Evolutionary conservation across 78 protist genomes (phyloP).

Genomic region (Creolimax fragrantissima): DNA sequence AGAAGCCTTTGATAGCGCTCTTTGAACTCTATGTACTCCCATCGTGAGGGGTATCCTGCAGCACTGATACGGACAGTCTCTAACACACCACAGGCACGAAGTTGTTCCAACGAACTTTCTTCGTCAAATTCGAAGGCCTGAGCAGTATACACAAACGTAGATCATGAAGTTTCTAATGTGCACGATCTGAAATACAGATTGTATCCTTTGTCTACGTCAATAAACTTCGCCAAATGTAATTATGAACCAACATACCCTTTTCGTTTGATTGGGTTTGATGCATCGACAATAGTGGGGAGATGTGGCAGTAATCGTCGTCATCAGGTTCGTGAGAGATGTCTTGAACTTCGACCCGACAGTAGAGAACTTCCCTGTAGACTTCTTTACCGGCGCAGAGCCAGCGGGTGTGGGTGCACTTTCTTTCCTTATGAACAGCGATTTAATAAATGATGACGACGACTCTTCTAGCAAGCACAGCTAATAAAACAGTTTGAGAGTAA

Average conservation of each 20-base stretch:
- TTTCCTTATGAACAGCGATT: not conserved
- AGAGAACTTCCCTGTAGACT: not conserved
- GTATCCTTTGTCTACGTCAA: no score
- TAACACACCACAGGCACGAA: slow-evolving; percentile 70
- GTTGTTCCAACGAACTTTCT: slow-evolving; percentile 39
- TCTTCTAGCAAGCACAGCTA: not conserved
- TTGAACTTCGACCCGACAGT: slow-evolving; percentile 29
- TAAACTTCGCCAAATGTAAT: no score
- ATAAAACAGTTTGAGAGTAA: no score
- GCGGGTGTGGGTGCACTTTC: not conserved
- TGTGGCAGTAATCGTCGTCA: slow-evolving; percentile 62
- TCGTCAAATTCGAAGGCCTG: not conserved
- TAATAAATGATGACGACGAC: not conserved
- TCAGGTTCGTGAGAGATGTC: slow-evolving; percentile 24
- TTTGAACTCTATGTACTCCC: slow-evolving; percentile 25
- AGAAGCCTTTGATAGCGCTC: not conserved
- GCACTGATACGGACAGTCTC: slow-evolving; percentile 68
- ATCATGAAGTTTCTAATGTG: no score
- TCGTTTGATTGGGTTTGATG: slow-evolving; percentile 74
- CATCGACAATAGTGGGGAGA: slow-evolving; percentile 75
- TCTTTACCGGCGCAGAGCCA: not conserved
- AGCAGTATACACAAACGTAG: no score
- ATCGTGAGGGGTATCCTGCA: slow-evolving; percentile 63
- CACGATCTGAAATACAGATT: no score
- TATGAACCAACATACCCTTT: no score